These are phyloP conservation scores for Malassezia vespertilionis DNA, from an alignment of 1,284 basidiomycete genomes.

Conservation along the genomic window DNA sequence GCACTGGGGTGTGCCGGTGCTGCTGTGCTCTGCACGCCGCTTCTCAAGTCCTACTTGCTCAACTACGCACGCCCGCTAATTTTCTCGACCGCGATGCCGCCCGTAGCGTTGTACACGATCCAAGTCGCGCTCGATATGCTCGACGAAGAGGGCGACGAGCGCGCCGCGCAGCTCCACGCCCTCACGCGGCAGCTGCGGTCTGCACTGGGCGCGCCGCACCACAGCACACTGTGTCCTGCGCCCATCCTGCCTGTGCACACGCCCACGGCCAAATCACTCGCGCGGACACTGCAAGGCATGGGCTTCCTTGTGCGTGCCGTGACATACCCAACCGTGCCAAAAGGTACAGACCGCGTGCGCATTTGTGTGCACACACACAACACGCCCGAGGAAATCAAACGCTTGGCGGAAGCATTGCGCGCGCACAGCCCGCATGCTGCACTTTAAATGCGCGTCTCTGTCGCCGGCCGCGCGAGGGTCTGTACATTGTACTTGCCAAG, in stretches of 20 bases:
- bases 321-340: slow-evolving; percentile 62
- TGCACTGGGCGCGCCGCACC: slow-evolving; percentile 18
- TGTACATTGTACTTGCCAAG: slow-evolving; percentile 31
- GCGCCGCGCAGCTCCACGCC: slow-evolving; percentile 1
- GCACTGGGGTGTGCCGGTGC: slow-evolving; percentile 51
- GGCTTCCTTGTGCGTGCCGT: slow-evolving; percentile 68
- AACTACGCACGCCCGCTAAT: slow-evolving; percentile 83
- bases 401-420: slow-evolving; percentile 14
- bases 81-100: slow-evolving; percentile 49
- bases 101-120: slow-evolving; percentile 2
- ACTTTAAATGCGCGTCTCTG: neutral
- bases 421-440: neutral
- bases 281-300: slow-evolving; percentile 56
- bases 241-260: slow-evolving; percentile 82
- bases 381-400: slow-evolving; percentile 57
- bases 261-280: slow-evolving; percentile 60
- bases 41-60: slow-evolving; percentile 70
- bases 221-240: no score
- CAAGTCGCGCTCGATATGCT: slow-evolving; percentile 15
- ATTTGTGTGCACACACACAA: slow-evolving; percentile 73
- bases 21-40: slow-evolving; percentile 61
- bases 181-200: slow-evolving; percentile 5
- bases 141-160: neutral
- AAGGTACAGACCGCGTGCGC: slow-evolving; percentile 67
- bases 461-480: slow-evolving; percentile 18